These are phyloP conservation scores for Metrosideros polymorpha DNA, from an alignment of 441 rosid genomes.

Conservation along the genomic window DNA sequence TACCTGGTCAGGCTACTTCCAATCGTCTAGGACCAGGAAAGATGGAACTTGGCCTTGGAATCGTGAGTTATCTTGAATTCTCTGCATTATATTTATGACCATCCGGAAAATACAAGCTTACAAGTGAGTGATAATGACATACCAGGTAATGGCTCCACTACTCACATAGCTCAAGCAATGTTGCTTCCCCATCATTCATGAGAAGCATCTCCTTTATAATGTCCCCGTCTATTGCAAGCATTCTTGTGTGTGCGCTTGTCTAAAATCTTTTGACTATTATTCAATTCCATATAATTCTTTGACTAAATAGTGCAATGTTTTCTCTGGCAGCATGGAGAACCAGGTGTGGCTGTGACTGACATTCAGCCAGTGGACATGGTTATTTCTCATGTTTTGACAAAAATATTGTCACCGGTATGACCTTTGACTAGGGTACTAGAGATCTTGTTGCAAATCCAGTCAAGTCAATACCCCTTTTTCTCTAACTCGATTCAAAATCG, in stretches of 20 bases:
- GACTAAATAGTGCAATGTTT: not conserved
- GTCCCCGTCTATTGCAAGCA: not conserved
- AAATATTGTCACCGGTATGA: slow-evolving; percentile 69
- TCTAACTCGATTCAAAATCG: not conserved
- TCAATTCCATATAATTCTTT: slow-evolving; percentile 14
- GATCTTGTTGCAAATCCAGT: not conserved
- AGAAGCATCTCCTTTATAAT: not conserved
- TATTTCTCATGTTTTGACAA: slow-evolving; percentile 83
- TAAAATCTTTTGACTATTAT: not conserved
- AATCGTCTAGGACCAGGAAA: slow-evolving; percentile 90
- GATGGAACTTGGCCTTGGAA: slow-evolving; percentile 99
- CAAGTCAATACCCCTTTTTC: not conserved
- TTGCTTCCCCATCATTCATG: not conserved
- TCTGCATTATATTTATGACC: not conserved
- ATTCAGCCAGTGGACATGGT: slow-evolving; percentile 85
- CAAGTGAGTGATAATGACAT: not conserved
- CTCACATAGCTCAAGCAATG: not conserved
- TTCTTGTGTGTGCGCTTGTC: not conserved
- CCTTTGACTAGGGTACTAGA: not conserved
- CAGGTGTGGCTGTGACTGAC: slow-evolving; percentile 95
- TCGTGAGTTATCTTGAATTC: slow-evolving; percentile 44
- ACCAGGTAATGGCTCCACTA: not conserved
- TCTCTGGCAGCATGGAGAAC: slow-evolving; percentile 76
- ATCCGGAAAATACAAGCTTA: not conserved
- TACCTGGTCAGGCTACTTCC: slow-evolving; percentile 88